A percentile compares a stretch with the other conserved stretches of the same genome.
These are phyloP conservation scores for Teratosphaeria nubilosa DNA, from an alignment of 2,329 filamentous ascomycete species.

Conservation along the genomic window DNA sequence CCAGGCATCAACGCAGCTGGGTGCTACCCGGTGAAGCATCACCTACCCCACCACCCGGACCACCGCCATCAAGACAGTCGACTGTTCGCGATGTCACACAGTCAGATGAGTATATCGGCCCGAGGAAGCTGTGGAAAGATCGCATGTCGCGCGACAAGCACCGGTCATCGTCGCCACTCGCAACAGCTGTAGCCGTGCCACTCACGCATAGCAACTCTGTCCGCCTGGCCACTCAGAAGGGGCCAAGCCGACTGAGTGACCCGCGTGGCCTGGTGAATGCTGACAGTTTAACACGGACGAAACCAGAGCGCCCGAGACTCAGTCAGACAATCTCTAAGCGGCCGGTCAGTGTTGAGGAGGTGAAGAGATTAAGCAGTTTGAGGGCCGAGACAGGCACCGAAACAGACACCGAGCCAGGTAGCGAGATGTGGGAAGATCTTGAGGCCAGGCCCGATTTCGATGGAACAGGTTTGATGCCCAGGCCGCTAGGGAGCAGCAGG, in stretches of 20 bases:
- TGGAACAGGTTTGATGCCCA: conserved; percentile 11
- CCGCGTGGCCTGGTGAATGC: conserved; percentile 18
- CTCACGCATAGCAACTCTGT: conserved; percentile 2
- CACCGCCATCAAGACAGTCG: conserved; percentile 8
- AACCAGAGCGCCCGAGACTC: conserved; percentile 8
- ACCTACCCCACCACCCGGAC: conserved; percentile 24
- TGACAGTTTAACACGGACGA: conserved; percentile 18
- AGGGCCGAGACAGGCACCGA: conserved; percentile 14
- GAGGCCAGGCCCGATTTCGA: conserved; percentile 8
- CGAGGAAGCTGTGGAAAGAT: conserved; percentile 9
- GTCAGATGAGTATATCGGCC: conserved; percentile 1
- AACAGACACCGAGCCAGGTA: conserved; percentile 8
- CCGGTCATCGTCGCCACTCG: conserved; percentile 16
- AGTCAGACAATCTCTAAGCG: conserved; percentile 12
- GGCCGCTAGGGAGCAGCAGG: conserved; percentile 1
- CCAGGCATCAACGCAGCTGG: conserved; percentile 21
- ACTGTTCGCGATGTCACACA: conserved; percentile 1
- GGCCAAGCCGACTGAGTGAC: conserved; percentile 13
- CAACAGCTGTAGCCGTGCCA: conserved; percentile 9
- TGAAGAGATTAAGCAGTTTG: conserved; percentile 20
- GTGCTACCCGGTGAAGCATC: conserved; percentile 25
- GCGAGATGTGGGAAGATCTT: conserved; percentile 13
- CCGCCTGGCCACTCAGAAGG: not conserved
- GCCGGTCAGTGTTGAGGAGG: conserved; percentile 17
- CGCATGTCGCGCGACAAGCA: conserved; percentile 6